These are phyloP conservation scores for Paramyrothecium sp. DNA, from an alignment of 2,329 filamentous ascomycete species.

Conservation along the genomic window DNA sequence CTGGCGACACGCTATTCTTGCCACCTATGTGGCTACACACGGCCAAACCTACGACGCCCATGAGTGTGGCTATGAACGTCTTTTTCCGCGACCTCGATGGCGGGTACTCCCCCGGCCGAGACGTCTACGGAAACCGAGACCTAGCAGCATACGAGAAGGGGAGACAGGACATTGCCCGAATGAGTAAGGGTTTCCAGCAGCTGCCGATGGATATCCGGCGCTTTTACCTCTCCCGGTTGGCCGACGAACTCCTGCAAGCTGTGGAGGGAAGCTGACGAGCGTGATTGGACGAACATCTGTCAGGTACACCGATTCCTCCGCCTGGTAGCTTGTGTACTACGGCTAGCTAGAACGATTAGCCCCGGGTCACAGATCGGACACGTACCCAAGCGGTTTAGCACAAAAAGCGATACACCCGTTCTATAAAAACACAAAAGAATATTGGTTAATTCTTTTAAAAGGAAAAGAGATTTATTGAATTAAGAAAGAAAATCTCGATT, in stretches of 20 bases:
- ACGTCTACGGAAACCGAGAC: constrained; percentile 88
- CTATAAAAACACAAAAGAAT: too few relatives aligned
- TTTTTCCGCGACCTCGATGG: constrained; percentile 74
- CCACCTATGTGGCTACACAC: constrained; percentile 85
- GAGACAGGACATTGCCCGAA: constrained; percentile 67
- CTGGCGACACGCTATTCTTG: constrained; percentile 78
- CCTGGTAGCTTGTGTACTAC: background rate
- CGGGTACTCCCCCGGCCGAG: constrained; percentile 71
- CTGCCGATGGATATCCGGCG: constrained; percentile 64
- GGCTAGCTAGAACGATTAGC: background rate
- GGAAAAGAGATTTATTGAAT: too few relatives aligned
- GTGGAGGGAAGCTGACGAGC: constrained; percentile 11
- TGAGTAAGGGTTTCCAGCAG: constrained; percentile 61
- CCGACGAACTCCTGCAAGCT: constrained; percentile 56
- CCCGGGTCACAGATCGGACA: background rate
- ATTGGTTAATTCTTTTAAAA: too few relatives aligned
- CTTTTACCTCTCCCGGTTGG: constrained; percentile 75
- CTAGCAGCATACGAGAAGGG: constrained; percentile 82
- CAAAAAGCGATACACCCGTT: too few relatives aligned
- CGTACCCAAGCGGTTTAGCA: too few relatives aligned
- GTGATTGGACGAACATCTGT: background rate
- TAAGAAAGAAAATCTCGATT: too few relatives aligned
- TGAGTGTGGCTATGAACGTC: constrained; percentile 82
- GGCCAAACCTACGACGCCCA: constrained; percentile 53
- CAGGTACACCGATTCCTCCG: background rate